Base-by-base conservation (phyloP, 192 early-diverging fungal genomes). In the Glomus cerebriforme region DNA sequence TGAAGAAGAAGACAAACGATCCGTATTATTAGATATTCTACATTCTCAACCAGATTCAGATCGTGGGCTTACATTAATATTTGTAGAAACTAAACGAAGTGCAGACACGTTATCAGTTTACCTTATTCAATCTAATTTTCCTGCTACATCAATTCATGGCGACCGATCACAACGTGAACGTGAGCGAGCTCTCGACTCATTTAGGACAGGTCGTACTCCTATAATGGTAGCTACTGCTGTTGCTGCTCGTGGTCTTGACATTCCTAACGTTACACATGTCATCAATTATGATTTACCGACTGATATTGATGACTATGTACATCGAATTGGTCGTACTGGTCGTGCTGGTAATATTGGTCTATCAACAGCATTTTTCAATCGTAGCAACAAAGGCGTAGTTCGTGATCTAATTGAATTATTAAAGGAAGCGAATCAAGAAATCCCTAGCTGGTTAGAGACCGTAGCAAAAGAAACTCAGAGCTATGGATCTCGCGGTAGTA, bases 221-320 rank as follows among this genome's bases (percentile, higher is more conserved):
- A 85, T 99, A 71, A 93, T 99, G 86, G 97, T 99, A 12, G 98
- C 97, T 32, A 99, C 98, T 10, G 98, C 96, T 47, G 98, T 98
- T 1, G 98, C 98, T 54, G 95, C 96, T 26, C 94, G 98, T 88
- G 98, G 98, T 77, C 85, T 99, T 58, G 94, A 94, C 84, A 95
- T 95, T 35, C 89, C 92, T 73, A 94, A 95, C 78, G 93, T 95
- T 65, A 85, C 87, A 22, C 92, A 94, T 75, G 97, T 98, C 43
- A 88, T 99, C 86, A 96, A 95, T 85, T 98, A 93, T 85, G 98
- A 99, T 77, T 88, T 99, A 80, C 96, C 98, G 32, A 95, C 91
- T 10, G 97, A 98, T 80, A 92, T 95, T 79, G 96, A 99, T 83
- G 98, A 99, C 83, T 98, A 96, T 87, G 96, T 98, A n/a, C 97